Conservation (phyloP, 176 grass and related monocot species). For the Phoenix roebelenii region DNA sequence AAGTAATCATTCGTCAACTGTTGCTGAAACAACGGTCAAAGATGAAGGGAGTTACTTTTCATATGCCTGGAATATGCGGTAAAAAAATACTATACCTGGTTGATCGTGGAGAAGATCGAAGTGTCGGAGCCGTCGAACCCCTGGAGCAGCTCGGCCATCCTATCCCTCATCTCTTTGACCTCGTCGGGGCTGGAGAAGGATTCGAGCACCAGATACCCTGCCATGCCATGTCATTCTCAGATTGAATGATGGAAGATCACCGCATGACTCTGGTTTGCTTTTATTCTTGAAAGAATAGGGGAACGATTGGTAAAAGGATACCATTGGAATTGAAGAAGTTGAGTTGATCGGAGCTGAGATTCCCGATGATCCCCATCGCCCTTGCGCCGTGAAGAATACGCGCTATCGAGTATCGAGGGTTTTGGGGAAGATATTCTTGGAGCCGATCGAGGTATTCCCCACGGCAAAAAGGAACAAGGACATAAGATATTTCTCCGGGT, state of each 20-base stretch:
- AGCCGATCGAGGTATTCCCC: no score
- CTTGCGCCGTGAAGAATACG: neutral
- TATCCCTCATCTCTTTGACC: slow-evolving; percentile 57
- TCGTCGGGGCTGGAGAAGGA: slow-evolving; percentile 57
- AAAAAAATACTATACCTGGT: slow-evolving; percentile 39
- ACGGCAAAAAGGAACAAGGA: no score
- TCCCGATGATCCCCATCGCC: slow-evolving; percentile 27
- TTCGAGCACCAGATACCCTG: slow-evolving; percentile 74
- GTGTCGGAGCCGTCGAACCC: slow-evolving; percentile 47
- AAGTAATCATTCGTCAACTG: slow-evolving; percentile 77
- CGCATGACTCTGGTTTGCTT: no score
- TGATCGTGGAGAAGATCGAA: slow-evolving; percentile 71
- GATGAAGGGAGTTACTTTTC: neutral
- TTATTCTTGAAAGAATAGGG: no score
- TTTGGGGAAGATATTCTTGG: no score
- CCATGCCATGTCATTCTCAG: slow-evolving; percentile 19
- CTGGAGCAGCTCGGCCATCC: slow-evolving; percentile 55
- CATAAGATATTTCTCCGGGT: no score
- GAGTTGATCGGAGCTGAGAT: slow-evolving; percentile 54
- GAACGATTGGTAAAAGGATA: slow-evolving; percentile 10
- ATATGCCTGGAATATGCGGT: neutral
- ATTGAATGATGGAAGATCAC: no score
- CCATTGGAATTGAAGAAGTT: slow-evolving; percentile 60
- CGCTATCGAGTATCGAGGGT: no score
- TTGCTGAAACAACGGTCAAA: slow-evolving; percentile 38